A percentile compares a stretch with the other conserved stretches of the same genome.
Evolutionary conservation across 2,329 filamentous ascomycete species (phyloP).

Genomic region (Trichoderma endophyticum): DNA sequence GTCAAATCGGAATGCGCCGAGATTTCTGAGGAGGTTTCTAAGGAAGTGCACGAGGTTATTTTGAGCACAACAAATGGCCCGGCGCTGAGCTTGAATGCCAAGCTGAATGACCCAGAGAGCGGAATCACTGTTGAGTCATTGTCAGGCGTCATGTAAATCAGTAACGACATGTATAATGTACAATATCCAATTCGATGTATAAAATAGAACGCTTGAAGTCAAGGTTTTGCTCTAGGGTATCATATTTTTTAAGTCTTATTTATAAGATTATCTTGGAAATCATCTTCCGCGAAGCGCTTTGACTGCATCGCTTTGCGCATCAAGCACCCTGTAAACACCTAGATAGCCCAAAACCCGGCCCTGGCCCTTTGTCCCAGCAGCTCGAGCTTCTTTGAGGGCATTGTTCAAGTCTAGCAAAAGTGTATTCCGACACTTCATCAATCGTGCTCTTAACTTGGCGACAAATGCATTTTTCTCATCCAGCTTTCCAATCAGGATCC

Average conservation of each 20-base stretch:
- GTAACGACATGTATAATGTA: slow-evolving; percentile 32
- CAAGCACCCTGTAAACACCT: slow-evolving; percentile 50
- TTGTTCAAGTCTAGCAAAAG: slow-evolving; percentile 54
- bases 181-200: slow-evolving; percentile 33
- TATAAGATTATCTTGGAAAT: background rate
- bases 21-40: slow-evolving; percentile 55
- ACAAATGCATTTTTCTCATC: slow-evolving; percentile 50
- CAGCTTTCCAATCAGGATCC: slow-evolving; percentile 42
- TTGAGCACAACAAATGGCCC: slow-evolving; percentile 85
- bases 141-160: slow-evolving; percentile 50
- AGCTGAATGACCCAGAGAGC: slow-evolving; percentile 63
- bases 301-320: slow-evolving; percentile 52
- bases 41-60: slow-evolving; percentile 59
- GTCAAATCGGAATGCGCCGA: slow-evolving; percentile 76
- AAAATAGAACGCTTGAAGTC: slow-evolving; percentile 16
- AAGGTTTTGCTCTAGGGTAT: slow-evolving; percentile 26
- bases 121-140: slow-evolving; percentile 52
- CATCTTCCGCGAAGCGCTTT: slow-evolving; percentile 43
- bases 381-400: slow-evolving; percentile 45
- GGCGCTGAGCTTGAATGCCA: slow-evolving; percentile 81
- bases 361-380: slow-evolving; percentile 42
- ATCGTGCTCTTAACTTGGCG: slow-evolving; percentile 50
- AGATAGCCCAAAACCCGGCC: slow-evolving; percentile 50
- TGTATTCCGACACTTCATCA: slow-evolving; percentile 53
- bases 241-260: slow-evolving; percentile 20